These are phyloP conservation scores for Moniliella sp. DNA, from an alignment of 1,284 basidiomycete species.

Conservation along the genomic window DNA sequence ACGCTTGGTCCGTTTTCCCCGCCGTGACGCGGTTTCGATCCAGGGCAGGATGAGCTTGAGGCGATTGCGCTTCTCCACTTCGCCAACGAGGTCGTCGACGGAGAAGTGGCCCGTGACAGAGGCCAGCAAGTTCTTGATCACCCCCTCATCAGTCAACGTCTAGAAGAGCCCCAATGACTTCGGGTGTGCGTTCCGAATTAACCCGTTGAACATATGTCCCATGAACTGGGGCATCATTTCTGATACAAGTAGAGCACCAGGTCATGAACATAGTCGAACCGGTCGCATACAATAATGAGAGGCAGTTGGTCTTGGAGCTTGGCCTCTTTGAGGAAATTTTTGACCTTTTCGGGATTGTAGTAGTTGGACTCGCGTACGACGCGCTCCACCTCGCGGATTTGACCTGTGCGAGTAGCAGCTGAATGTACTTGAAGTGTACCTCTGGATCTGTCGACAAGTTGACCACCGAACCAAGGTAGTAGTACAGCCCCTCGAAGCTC, in stretches of 20 bases:
- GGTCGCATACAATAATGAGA: conserved; percentile 98
- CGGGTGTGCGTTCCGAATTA: conserved; percentile 90
- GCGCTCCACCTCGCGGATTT: conserved; percentile 94
- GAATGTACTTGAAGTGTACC: conserved; percentile 99
- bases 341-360: conserved; percentile 99
- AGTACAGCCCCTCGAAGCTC: conserved; percentile 92
- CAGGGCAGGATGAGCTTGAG: conserved; percentile 91
- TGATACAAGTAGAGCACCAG: conserved; percentile 96
- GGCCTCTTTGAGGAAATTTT: conserved; percentile 93
- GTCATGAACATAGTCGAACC: conserved; percentile 98
- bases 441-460: conserved; percentile 88
- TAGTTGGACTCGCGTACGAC: conserved; percentile 90
- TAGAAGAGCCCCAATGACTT: conserved; percentile 84
- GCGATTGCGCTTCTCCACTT: conserved; percentile 68
- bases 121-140: conserved; percentile 76
- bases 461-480: conserved; percentile 88
- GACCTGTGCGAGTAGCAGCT: conserved; percentile 94
- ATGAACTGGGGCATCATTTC: conserved; percentile 85
- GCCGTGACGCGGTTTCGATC: conserved; percentile 75
- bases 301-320: conserved; percentile 89
- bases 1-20: conserved; percentile 70
- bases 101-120: conserved; percentile 93
- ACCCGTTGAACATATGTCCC: conserved; percentile 97
- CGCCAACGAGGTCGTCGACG: conserved; percentile 52
- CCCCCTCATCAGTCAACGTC: conserved; percentile 95